phyloP scores from a whole-genome alignment of 2,329 filamentous ascomycete species.

The Coniochaeta hoffmannii region DNA sequence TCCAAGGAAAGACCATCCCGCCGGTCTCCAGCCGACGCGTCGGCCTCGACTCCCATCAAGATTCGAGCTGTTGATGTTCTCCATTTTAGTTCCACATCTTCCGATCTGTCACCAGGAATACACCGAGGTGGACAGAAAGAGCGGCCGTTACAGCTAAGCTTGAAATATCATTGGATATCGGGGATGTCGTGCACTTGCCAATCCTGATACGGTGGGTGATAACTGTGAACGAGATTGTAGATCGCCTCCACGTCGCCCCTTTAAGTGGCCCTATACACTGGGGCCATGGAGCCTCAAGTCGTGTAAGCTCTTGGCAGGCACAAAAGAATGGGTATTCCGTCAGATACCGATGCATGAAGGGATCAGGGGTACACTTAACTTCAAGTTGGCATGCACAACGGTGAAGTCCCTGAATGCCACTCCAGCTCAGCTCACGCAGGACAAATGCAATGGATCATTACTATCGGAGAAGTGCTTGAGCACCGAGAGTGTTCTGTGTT shows the following conservation, averaged over 20 bases:
- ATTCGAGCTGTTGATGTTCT: background rate
- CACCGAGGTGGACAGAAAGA: background rate
- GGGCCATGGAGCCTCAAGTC: background rate
- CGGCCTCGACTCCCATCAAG: background rate
- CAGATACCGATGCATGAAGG: too few species aligned
- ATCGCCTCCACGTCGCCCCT: background rate
- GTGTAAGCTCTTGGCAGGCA: background rate
- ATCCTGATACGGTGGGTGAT: background rate
- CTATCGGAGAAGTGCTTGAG: too few species aligned
- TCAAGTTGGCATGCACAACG: too few species aligned
- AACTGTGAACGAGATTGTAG: background rate
- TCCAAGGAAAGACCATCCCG: background rate
- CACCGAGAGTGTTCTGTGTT: too few species aligned
- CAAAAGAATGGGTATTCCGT: background rate
- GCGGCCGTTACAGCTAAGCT: background rate
- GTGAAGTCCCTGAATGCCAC: background rate
- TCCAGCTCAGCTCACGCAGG: too few species aligned
- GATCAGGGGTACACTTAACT: too few species aligned
- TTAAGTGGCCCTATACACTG: background rate
- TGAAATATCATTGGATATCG: background rate
- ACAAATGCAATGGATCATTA: too few species aligned
- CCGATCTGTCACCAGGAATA: background rate
- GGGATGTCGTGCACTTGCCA: too few species aligned
- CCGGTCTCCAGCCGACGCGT: background rate
- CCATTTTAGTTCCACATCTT: background rate